phyloP scores from a whole-genome alignment of 768 basidiomycete genomes.

The Agaricus sinodeliciosus region DNA sequence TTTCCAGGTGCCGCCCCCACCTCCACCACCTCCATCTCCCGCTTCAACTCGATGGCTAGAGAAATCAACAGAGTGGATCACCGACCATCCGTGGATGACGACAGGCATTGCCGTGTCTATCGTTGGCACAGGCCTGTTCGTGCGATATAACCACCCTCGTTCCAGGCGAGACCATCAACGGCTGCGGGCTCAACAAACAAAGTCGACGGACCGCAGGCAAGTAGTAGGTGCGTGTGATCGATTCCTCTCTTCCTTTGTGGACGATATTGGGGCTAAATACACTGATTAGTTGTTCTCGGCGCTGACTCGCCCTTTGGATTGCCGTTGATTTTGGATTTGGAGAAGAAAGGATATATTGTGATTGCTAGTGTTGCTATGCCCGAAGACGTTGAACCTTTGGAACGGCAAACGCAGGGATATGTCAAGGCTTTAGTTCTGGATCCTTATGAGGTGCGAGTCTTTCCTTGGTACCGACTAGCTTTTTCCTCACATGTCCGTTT shows the following conservation, averaged over 20 bases:
- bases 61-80: conserved; percentile 44
- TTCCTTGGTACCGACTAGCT: neutral
- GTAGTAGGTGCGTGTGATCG: conserved; percentile 51
- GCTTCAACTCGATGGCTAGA: conserved; percentile 40
- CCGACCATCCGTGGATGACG: conserved; percentile 55
- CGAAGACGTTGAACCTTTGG: conserved; percentile 58
- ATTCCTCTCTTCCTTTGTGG: neutral
- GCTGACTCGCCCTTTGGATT: conserved; percentile 69
- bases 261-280: conserved; percentile 1
- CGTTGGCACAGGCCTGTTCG: conserved; percentile 55
- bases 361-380: conserved; percentile 71
- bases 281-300: conserved; percentile 63
- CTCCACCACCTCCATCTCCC: conserved; percentile 57
- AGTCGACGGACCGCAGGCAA: conserved; percentile 50
- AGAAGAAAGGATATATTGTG: conserved; percentile 77
- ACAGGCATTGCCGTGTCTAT: conserved; percentile 48
- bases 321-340: conserved; percentile 68
- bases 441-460: conserved; percentile 55
- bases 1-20: conserved; percentile 58
- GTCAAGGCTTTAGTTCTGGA: conserved; percentile 79
- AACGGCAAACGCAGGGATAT: conserved; percentile 64
- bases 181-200: conserved; percentile 34
- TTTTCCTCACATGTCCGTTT: conserved; percentile 3
- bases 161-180: conserved; percentile 16
- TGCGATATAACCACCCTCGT: conserved; percentile 37